These are phyloP conservation scores for Penicillium sp. DNA, from an alignment of 2,329 filamentous ascomycete genomes.

Conservation along the genomic window DNA sequence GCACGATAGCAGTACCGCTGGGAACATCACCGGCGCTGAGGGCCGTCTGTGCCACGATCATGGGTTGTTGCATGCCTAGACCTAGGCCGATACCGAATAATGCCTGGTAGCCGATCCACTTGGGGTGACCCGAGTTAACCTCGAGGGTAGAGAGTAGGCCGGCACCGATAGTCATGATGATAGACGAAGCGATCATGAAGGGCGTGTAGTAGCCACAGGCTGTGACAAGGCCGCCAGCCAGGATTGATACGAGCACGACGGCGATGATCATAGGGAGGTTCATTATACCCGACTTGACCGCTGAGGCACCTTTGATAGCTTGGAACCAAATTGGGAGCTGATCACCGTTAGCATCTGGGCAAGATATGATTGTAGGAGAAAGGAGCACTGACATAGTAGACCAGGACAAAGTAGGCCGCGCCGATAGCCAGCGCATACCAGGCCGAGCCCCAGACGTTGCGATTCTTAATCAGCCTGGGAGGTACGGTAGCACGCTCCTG, in stretches of 20 bases:
- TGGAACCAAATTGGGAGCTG: conserved; percentile 55
- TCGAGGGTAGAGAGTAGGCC: conserved; percentile 46
- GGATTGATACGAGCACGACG: conserved; percentile 40
- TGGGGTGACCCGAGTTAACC: conserved; percentile 37
- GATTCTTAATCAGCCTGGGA: conserved; percentile 51
- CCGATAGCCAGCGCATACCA: conserved; percentile 51
- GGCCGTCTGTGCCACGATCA: conserved; percentile 44
- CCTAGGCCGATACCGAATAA: conserved; percentile 46
- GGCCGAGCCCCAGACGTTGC: conserved; percentile 50
- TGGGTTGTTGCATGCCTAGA: conserved; percentile 44
- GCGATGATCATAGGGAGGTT: conserved; percentile 44
- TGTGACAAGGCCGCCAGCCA: conserved; percentile 41
- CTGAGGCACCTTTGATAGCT: conserved; percentile 43
- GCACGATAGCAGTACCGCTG: conserved; percentile 43
- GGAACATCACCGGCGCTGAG: conserved; percentile 42
- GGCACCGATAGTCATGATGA: conserved; percentile 43
- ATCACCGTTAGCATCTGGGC: background rate
- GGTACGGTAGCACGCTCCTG: conserved; percentile 54
- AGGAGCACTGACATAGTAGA: conserved; percentile 49
- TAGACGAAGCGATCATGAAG: conserved; percentile 44
- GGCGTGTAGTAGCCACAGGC: conserved; percentile 48
- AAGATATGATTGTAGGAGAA: background rate
- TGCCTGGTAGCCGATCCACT: conserved; percentile 51
- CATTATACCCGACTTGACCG: conserved; percentile 48
- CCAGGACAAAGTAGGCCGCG: conserved; percentile 51